Base-by-base conservation (phyloP, 164 flowering plant genomes). In the Cinnamomum micranthum region DNA sequence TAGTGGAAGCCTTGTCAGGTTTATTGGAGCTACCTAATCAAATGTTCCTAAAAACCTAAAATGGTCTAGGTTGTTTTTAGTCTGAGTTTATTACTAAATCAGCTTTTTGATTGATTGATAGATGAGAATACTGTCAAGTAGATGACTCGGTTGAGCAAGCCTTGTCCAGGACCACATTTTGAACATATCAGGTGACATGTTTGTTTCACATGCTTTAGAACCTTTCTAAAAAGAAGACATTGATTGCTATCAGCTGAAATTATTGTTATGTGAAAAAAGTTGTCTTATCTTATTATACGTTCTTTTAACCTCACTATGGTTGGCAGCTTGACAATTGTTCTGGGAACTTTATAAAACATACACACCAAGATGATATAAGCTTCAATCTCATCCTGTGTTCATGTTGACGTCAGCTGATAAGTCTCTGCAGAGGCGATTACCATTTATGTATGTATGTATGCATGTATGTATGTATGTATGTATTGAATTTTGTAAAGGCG, bases 81-180 rank as follows among this genome's bases (percentile, higher is more conserved):
- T 70, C 71, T 73, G 74, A 71, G 73, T 68, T 81, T 80, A 78
- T 63, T 79, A 84, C 92, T 88, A 82, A 91, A 81, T 81, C 70
- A 59, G 79, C 77, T 89, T 88, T 90, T 79, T 92, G 89, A 80
- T 90, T 84, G 82, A 87, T 90, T 89, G 90, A 64, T 92, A 90
- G 94, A 90, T 90, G 86, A 85, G 79, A 85, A 76, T 80, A 78
- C 79, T 87, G 74, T 82, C 85, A 82, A 85, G 83, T 88, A 85
- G 89, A 79, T 89, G 89, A 86, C 82, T 85, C 89, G 86, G 88
- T 90, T 88, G 92, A 86, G 91, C 96, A 84, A 89, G 80, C 65
- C 82, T 78, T 80, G 76, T 80, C 88, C 91, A 75, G 89, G 81
- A 80, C 83, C 19, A 19, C 77, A 73, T 77, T 77, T 78, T 82